Base-by-base conservation (phyloP, 108 stramenopile species). In the Epithemia pelagica region DNA sequence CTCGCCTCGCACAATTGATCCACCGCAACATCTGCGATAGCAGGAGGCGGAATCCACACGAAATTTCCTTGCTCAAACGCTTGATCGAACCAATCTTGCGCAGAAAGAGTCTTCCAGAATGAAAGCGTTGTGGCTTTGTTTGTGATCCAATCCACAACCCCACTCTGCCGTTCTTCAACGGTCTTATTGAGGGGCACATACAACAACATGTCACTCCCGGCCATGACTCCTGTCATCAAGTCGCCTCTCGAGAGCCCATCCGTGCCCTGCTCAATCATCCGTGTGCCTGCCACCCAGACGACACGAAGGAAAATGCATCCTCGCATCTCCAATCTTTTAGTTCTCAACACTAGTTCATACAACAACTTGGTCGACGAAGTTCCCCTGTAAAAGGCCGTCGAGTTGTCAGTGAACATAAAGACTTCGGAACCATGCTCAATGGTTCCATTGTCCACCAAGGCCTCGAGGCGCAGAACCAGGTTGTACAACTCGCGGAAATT, bases 331-430 rank as follows among this genome's bases (percentile, higher is more conserved):
- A 82, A 7, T 2, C 46, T 57, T 7, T 71, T 54, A 23, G 82
- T 37, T 0, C 61, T 19, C 0, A 82, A 37, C 3, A 86, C 69
- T 18, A 80, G 33, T 0, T 71, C 55, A 28, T 29, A 64, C 26
- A 82, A 56, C 22, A 56, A 30, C 30, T 65, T 58, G 31, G 67
- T 61, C 5, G 5, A 64, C 15, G 72, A 76, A 20, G 64, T 69
- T 22, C 85, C 85, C 26, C 70, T 74, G 32, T 75, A 75, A 58
- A 70, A 78, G 25, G 74, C 37, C 0, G 37, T 58, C 1, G 33
- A 52, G 60, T 83, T 83, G 76, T 80, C 79, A 0, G 79, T 83
- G 29, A 75, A 62, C 15, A 75, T n/a, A 32, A 68, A 78, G 19
- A 83, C 2, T 52, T 78, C 79, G 28, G 10, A 20, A 15, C 62